Conservation (phyloP, 2,329 filamentous ascomycete genomes). For the Dothideomycetidae sp. region DNA sequence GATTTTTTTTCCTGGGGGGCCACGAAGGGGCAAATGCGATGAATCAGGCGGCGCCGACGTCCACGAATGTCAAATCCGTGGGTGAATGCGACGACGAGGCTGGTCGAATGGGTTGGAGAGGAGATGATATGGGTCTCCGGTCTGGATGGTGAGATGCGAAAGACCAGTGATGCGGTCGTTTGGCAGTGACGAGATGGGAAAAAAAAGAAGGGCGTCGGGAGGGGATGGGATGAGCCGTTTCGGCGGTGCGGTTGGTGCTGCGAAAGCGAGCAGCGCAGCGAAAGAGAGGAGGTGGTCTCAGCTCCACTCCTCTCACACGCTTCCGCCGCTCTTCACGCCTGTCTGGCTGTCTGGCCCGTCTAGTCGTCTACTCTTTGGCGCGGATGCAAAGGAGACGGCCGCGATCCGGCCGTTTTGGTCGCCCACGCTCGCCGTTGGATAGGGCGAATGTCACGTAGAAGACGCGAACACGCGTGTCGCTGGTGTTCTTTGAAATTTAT, state of each 20-base stretch:
- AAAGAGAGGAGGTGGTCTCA: not conserved
- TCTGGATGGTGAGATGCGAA: not conserved
- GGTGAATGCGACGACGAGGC: not conserved
- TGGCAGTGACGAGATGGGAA: constrained; percentile 5
- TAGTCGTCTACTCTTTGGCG: too few species aligned
- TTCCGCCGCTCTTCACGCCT: too few species aligned
- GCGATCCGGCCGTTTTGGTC: too few species aligned
- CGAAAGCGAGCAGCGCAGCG: too few species aligned
- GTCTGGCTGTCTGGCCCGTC: too few species aligned
- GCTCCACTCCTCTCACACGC: too few species aligned
- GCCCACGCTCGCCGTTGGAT: too few species aligned
- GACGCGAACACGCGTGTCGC: too few species aligned
- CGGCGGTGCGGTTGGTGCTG: too few species aligned
- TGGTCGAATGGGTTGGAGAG: not conserved
- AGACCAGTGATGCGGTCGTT: constrained; percentile 8
- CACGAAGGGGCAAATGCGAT: not conserved
- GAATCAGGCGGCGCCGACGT: constrained; percentile 3
- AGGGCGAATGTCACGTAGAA: too few species aligned
- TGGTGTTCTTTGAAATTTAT: too few species aligned
- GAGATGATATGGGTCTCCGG: not conserved
- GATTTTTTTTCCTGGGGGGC: constrained; percentile 7
- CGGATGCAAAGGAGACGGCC: too few species aligned
- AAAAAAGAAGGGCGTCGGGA: not conserved
- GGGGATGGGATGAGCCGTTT: not conserved
- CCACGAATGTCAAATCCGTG: constrained; percentile 10